Evolutionary conservation across 345 rosid species (phyloP), one percentile per base, ranked within the genome.

Genomic region (Pugionium cornutum): DNA sequence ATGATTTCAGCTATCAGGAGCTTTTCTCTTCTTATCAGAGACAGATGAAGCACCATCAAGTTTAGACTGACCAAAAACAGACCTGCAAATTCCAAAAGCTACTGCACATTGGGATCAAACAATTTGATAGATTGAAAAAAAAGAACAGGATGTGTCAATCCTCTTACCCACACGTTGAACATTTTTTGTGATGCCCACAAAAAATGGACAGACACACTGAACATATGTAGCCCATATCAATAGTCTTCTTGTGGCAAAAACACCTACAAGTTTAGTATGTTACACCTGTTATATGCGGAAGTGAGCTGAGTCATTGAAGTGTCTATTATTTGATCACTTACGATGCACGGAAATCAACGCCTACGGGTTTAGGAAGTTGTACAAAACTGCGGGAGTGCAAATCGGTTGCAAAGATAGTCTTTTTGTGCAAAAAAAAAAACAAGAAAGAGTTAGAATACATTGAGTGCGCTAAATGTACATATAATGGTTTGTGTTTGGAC

Each of bases 331-430:
- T 30, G 45, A 32, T 53, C 52, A 81, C 98, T 70, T 78, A 92
- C 97, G 95, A 89, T 62, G 97, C 97, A 3, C 95, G 90, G 25
- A 92, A 92, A 85, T 92, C 98, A 18, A 92, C 95, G 26, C 92
- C 97, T 9, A 80, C 85, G 31, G 98, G 92, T 83, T 86, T 89
- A 6, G 96, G 97, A 74, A 92, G 96, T 80, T 88, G 97, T 57
- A 92, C 53, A 70, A 81, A 89, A 44, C 83, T 63, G 33, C 98
- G 88, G 54, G 94, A 84, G 76, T 84, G 85, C 79, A 92, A 76
- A 75, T 92, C 97, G 66, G 97, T 83, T 30, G 88, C 96, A 83
- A 88, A 89, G 57, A 92, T 91, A 3, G 97, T 88, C 98, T 92
- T 52, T 55, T 66, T 10, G 82, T 75, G 59, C 31, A 67, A 10